A percentile compares a stretch with the other conserved stretches of the same genome.
Conservation (phyloP, 2,329 filamentous ascomycete species). For the Aspergillus versicolor region DNA sequence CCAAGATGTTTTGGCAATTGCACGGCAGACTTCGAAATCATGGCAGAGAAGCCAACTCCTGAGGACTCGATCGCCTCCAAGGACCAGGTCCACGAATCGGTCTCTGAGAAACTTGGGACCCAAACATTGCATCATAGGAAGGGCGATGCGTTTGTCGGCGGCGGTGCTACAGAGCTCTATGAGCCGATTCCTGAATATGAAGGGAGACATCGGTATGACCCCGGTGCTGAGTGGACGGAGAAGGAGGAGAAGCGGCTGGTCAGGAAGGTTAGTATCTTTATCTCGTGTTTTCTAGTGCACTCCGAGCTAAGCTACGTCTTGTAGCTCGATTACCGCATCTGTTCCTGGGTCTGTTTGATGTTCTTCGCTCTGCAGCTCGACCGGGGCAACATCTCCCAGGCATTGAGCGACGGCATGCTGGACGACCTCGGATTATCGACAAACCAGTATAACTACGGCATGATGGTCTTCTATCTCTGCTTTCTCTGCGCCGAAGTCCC, state of each 20-base stretch:
- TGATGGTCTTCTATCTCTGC: conserved; percentile 29
- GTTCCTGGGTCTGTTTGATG: conserved; percentile 50
- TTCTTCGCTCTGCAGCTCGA: conserved; percentile 31
- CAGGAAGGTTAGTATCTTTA: conserved; percentile 18
- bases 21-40: neutral
- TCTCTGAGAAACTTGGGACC: neutral
- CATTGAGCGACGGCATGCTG: conserved; percentile 29
- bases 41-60: neutral
- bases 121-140: neutral
- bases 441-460: conserved; percentile 31
- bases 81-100: neutral
- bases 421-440: conserved; percentile 28
- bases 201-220: conserved; percentile 46
- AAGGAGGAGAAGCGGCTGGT: conserved; percentile 37
- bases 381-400: conserved; percentile 26
- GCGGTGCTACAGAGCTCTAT: neutral
- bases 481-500: conserved; percentile 35
- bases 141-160: conserved; percentile 3
- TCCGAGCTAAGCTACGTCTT: neutral
- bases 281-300: neutral
- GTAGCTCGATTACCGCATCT: conserved; percentile 20
- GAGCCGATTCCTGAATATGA: conserved; percentile 36
- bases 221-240: conserved; percentile 37
- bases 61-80: neutral
- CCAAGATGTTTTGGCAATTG: neutral